Evolutionary conservation across 768 basidiomycete species (phyloP).

Genomic region (Boletus vinaceobasis): DNA sequence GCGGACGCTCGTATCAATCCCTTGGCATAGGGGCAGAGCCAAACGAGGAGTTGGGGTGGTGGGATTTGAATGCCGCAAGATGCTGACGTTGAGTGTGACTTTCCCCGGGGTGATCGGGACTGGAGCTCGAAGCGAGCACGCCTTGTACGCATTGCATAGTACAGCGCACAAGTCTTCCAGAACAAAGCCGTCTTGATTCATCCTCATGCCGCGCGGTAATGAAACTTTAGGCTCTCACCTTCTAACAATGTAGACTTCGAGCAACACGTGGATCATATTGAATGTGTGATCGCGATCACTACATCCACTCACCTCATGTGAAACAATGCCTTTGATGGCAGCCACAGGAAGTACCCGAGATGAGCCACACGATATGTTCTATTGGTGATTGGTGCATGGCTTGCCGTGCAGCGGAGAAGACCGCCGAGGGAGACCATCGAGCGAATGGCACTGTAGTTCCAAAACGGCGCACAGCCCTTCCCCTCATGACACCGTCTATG

Average conservation of each 20-base stretch:
- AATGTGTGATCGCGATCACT: no score
- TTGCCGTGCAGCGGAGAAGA: neutral
- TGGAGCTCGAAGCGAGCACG: neutral
- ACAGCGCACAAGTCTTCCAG: neutral
- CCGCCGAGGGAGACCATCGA: no score
- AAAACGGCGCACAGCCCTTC: no score
- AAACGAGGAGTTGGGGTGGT: neutral
- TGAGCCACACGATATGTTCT: neutral
- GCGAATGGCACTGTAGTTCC: no score
- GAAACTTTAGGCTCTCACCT: neutral
- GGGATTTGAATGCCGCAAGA: neutral
- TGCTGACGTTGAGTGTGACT: neutral
- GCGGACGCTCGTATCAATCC: neutral
- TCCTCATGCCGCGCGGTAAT: neutral
- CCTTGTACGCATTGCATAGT: neutral
- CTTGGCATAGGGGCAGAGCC: neutral
- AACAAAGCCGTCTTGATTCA: neutral
- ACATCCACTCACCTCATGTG: neutral
- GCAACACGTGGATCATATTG: no score
- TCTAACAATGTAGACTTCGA: neutral
- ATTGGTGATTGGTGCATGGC: neutral
- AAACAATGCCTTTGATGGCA: neutral
- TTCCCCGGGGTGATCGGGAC: neutral
- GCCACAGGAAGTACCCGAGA: neutral
- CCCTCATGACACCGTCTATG: no score